Percentiles rank a stretch among this genome's conserved stretches.
phyloP scores from a whole-genome alignment of 306 rosid species.

The Notholithocarpus densiflorus region DNA sequence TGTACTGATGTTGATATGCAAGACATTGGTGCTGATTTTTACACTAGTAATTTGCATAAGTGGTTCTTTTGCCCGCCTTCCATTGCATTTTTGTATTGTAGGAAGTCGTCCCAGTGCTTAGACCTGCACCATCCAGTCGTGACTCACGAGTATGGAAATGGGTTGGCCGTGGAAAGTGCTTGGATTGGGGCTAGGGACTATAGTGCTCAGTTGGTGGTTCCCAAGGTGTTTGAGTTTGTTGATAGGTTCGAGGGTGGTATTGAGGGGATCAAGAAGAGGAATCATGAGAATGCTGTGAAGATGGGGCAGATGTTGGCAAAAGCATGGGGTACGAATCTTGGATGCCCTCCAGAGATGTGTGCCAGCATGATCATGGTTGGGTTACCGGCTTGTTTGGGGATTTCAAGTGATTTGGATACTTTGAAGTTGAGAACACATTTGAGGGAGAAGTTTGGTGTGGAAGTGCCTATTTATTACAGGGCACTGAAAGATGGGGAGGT shows the following conservation, averaged over 20 bases:
- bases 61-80: conserved; percentile 99
- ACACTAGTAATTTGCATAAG: conserved; percentile 90
- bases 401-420: conserved; percentile 63
- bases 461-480: conserved; percentile 75
- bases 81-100: conserved; percentile 66
- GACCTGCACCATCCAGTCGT: conserved; percentile 95
- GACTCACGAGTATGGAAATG: conserved; percentile 94
- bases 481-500: conserved; percentile 57
- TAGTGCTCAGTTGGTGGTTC: conserved; percentile 87
- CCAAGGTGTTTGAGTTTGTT: conserved; percentile 64
- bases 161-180: conserved; percentile 89
- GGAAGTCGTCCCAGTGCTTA: conserved; percentile 34
- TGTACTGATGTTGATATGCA: conserved; percentile 86
- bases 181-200: conserved; percentile 99
- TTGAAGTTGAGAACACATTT: conserved; percentile 57
- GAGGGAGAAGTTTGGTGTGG: conserved; percentile 74
- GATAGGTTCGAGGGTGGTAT: conserved; percentile 84
- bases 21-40: conserved; percentile 88
- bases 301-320: conserved; percentile 81
- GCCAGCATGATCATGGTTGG: conserved; percentile 93
- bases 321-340: conserved; percentile 85
- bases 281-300: conserved; percentile 76
- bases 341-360: conserved; percentile 81
- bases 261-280: conserved; percentile 86
- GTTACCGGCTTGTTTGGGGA: conserved; percentile 69